Percentiles rank a stretch among this genome's conserved stretches.
These are phyloP conservation scores for Lablab purpureus DNA, from an alignment of 306 rosid species.

Conservation along the genomic window DNA sequence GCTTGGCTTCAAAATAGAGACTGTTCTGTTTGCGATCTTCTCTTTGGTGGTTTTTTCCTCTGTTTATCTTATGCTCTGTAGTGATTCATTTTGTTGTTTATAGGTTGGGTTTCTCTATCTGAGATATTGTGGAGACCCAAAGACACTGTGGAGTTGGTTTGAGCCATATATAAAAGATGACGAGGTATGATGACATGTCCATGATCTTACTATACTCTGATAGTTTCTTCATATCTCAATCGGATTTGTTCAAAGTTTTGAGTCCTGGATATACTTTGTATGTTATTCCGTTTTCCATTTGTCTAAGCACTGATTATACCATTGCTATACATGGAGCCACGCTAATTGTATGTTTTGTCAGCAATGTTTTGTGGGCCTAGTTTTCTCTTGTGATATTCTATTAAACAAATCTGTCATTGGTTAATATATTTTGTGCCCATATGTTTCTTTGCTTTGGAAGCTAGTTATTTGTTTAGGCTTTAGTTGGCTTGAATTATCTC, in stretches of 20 bases:
- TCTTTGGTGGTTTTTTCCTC: neutral
- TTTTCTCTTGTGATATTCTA: slow-evolving; percentile 1
- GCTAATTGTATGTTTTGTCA: neutral
- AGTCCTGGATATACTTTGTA: slow-evolving; percentile 2
- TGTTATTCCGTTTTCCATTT: slow-evolving; percentile 4
- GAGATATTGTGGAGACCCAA: slow-evolving; percentile 94
- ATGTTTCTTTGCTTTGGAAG: slow-evolving; percentile 19
- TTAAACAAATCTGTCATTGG: neutral
- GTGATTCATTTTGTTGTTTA: slow-evolving; percentile 45
- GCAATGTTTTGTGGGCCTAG: slow-evolving; percentile 10
- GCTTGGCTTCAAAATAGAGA: slow-evolving; percentile 23
- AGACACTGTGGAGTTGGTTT: slow-evolving; percentile 93
- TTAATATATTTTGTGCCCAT: slow-evolving; percentile 1
- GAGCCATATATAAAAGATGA: slow-evolving; percentile 90
- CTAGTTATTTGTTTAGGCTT: slow-evolving; percentile 24
- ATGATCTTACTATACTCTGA: neutral
- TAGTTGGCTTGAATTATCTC: slow-evolving; percentile 15
- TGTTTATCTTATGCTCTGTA: slow-evolving; percentile 1
- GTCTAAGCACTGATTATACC: neutral
- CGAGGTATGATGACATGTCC: slow-evolving; percentile 65
- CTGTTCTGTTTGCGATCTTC: slow-evolving; percentile 25
- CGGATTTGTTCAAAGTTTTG: slow-evolving; percentile 28
- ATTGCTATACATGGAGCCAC: slow-evolving; percentile 14
- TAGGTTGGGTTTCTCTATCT: slow-evolving; percentile 96
- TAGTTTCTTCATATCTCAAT: slow-evolving; percentile 11